A percentile compares a stretch with the other conserved stretches of the same genome.
Conservation (phyloP, 2,329 filamentous ascomycete genomes). For the Fusarium aywerte region DNA sequence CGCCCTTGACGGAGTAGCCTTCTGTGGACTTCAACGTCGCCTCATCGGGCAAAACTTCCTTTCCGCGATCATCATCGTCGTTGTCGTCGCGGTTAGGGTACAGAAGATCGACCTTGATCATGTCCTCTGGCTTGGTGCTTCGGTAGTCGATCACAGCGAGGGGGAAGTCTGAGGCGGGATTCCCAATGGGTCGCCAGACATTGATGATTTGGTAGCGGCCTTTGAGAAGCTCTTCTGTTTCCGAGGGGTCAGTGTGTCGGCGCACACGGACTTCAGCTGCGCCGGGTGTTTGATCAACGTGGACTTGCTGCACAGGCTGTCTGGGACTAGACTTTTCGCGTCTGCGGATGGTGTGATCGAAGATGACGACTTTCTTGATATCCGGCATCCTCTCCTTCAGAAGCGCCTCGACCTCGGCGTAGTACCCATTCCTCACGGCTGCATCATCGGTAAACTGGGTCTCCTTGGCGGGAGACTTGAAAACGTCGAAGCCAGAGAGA, state of each 20-base stretch:
- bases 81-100: conserved; percentile 40
- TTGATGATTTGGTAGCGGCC: conserved; percentile 66
- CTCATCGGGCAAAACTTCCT: conserved; percentile 36
- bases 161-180: conserved; percentile 41
- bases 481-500: conserved; percentile 43
- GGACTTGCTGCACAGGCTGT: conserved; percentile 75
- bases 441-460: conserved; percentile 66
- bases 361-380: conserved; percentile 72
- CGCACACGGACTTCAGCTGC: conserved; percentile 71
- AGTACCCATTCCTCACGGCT: conserved; percentile 67
- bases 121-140: conserved; percentile 39
- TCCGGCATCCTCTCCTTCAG: conserved; percentile 64
- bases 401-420: conserved; percentile 68
- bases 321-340: conserved; percentile 64
- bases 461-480: conserved; percentile 55
- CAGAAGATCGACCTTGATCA: conserved; percentile 40
- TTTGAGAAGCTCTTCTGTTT: conserved; percentile 52
- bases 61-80: conserved; percentile 41
- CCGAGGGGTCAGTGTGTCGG: conserved; percentile 63
- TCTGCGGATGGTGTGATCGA: conserved; percentile 77
- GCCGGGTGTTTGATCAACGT: conserved; percentile 75
- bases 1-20: conserved; percentile 41
- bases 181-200: conserved; percentile 52
- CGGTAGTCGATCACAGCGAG: conserved; percentile 43
- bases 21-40: conserved; percentile 29